Conservation (phyloP, 73 alveolate genomes). For the Paramecium pentaurelia region DNA sequence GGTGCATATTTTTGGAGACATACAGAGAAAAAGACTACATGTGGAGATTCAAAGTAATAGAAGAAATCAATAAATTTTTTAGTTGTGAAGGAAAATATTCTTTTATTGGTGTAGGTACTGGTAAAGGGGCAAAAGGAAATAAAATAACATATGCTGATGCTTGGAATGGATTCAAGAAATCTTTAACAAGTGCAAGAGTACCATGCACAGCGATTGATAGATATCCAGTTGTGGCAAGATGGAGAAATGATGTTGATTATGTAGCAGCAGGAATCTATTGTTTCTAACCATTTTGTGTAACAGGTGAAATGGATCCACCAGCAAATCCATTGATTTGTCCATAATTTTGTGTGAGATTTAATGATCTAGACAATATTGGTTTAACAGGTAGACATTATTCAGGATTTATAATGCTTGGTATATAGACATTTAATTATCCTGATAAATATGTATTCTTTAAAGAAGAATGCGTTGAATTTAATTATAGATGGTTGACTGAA, state of each 20-base stretch:
- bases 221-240: slow-evolving; percentile 97
- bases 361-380: slow-evolving; percentile 98
- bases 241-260: slow-evolving; percentile 98
- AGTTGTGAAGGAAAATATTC: slow-evolving; percentile 95
- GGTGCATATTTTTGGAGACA: slow-evolving; percentile 91
- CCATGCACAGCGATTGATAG: slow-evolving; percentile 93
- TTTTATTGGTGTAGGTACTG: slow-evolving; percentile 93
- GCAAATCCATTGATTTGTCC: slow-evolving; percentile 98
- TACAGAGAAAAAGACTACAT: slow-evolving; percentile 77
- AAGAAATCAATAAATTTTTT: background rate
- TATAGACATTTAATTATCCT: slow-evolving; percentile 95
- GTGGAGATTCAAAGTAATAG: slow-evolving; percentile 93
- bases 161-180: slow-evolving; percentile 93
- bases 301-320: slow-evolving; percentile 99
- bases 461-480: slow-evolving; percentile 97
- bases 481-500: slow-evolving; percentile 93
- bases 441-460: slow-evolving; percentile 91
- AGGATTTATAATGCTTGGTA: slow-evolving; percentile 98
- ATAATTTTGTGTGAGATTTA: slow-evolving; percentile 96
- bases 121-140: slow-evolving; percentile 85
- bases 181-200: slow-evolving; percentile 86
- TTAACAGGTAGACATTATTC: slow-evolving; percentile 98
- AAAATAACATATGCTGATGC: slow-evolving; percentile 95
- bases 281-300: slow-evolving; percentile 97
- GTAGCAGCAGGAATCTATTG: slow-evolving; percentile 99